Conservation (phyloP, 108 stramenopile genomes). For the Skeletonema tropicum region DNA sequence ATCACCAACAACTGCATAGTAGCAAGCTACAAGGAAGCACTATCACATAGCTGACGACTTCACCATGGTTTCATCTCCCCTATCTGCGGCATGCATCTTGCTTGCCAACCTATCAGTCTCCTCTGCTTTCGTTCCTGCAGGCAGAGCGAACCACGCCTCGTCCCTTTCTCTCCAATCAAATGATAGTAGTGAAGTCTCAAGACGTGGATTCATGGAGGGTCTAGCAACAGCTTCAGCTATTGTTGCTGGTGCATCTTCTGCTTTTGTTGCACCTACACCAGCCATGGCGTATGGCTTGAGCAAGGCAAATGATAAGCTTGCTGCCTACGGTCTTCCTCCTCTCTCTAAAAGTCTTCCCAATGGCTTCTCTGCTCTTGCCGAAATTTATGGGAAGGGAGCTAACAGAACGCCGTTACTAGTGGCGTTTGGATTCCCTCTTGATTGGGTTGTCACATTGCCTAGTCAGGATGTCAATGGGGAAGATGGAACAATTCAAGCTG, state of each 20-base stretch:
- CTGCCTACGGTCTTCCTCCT: slow-evolving; percentile 78
- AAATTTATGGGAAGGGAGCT: slow-evolving; percentile 84
- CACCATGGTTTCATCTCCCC: slow-evolving; percentile 17
- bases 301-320: slow-evolving; percentile 79
- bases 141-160: neutral
- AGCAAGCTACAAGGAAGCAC: neutral
- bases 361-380: slow-evolving; percentile 86
- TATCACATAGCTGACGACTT: neutral
- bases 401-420: slow-evolving; percentile 91
- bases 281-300: slow-evolving; percentile 73
- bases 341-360: slow-evolving; percentile 58
- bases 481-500: slow-evolving; percentile 94
- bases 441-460: slow-evolving; percentile 91
- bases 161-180: slow-evolving; percentile 20
- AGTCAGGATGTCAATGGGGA: slow-evolving; percentile 93
- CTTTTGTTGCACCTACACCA: slow-evolving; percentile 55
- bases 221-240: slow-evolving; percentile 51
- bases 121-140: slow-evolving; percentile 27
- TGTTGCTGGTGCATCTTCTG: slow-evolving; percentile 51
- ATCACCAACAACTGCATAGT: neutral
- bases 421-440: slow-evolving; percentile 82
- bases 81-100: slow-evolving; percentile 27
- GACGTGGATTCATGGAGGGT: slow-evolving; percentile 71
- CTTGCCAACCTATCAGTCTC: slow-evolving; percentile 23
- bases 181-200: slow-evolving; percentile 27